Base-by-base conservation (phyloP, 306 rosid species). In the Alnus glutinosa region DNA sequence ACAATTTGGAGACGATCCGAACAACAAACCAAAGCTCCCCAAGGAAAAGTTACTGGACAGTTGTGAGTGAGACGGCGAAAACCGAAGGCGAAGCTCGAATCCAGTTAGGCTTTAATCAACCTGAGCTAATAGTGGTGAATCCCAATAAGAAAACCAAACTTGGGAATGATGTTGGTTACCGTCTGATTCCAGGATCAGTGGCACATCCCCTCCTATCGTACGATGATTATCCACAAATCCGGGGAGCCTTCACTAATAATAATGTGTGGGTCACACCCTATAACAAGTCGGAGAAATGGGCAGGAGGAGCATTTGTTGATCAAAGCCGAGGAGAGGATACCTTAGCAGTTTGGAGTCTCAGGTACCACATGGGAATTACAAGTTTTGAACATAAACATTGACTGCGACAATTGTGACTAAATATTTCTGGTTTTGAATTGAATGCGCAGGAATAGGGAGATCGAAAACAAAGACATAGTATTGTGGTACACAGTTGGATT, bases 231-330 rank as follows among this genome's bases (percentile, higher is more conserved):
- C 97, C 93, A 1, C 90, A 91, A 81, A 80, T 83, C 0, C 78
- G 92, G 54, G 89, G 68, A 44, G 93, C 91, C 0, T 91, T 89
- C 63, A 85, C 89, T 0, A 88, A 89, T 15, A 74, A 86, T 44
- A 70, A 85, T 74, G 78, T 89, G 18, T 81, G 89, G 88, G 82
- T 89, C 5, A 87, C 93, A 44, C 85, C 93, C 4, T 87, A 89
- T 72, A 87, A 89, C 18, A 81, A 86, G 85, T 86, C 87, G 19
- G 90, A 86, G 74, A 87, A 89, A 86, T 87, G 91, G 88, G 90
- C 73, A 0, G 83, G 79, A 28, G 91, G 91, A 5, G 59, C 36
- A 14, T 78, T 32, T 55, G 88, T 77, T 49, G 90, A 87, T 74
- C 85, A 78, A 0, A 81, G 88, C 63, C 77, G 83, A 78, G 96